Percentiles rank a stretch among this genome's conserved stretches.
Conservation (phyloP, 176 grass and related monocot species). For the Poa pratensis region DNA sequence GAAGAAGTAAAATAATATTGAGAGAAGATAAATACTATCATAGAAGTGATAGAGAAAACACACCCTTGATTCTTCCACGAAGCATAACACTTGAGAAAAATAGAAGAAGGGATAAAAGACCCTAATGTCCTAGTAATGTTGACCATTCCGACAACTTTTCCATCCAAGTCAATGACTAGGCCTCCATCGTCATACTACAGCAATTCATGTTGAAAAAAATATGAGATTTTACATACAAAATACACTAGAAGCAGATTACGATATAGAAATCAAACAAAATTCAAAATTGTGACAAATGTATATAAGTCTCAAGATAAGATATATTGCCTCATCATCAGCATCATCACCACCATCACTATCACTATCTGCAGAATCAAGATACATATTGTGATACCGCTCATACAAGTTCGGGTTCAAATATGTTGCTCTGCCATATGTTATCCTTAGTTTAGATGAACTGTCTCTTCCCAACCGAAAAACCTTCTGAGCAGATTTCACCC, state of each 20-base stretch:
- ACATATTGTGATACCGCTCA: slow-evolving; percentile 15
- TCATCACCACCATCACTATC: not conserved
- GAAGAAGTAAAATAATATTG: not conserved
- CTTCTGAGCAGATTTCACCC: not conserved
- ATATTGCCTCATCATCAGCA: not conserved
- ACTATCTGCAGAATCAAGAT: not conserved
- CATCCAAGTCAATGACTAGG: not conserved
- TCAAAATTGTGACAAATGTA: not conserved
- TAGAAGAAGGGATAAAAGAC: slow-evolving; percentile 12
- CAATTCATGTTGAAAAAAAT: not conserved
- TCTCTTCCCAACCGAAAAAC: slow-evolving; percentile 12
- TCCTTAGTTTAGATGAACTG: not conserved
- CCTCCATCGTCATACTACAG: not conserved
- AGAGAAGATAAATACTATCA: not conserved
- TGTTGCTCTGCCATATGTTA: not conserved
- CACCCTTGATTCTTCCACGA: not conserved
- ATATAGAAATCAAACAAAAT: not conserved
- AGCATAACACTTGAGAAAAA: not conserved
- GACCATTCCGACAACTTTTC: not conserved
- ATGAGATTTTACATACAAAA: not conserved
- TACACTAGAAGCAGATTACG: not conserved
- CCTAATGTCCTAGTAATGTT: not conserved
- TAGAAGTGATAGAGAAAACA: not conserved
- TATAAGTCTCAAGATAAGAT: not conserved
- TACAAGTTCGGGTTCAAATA: not conserved